A percentile compares a stretch with the other conserved stretches of the same genome.
phyloP scores from a whole-genome alignment of 805 yeast genomes.

The Metschnikowia noctiluminum region DNA sequence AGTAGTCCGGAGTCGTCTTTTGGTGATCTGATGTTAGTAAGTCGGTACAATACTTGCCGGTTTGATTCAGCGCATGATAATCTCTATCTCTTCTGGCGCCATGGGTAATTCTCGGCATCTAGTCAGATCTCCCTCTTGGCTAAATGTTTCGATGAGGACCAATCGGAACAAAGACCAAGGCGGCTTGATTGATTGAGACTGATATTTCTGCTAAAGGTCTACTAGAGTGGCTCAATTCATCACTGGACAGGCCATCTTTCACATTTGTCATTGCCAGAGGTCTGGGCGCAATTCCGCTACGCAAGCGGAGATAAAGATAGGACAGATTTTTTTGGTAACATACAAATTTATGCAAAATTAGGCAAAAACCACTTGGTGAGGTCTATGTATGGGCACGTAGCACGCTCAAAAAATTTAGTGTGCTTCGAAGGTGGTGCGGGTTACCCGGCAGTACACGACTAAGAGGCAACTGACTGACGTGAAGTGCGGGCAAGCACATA shows the following conservation, averaged over 20 bases:
- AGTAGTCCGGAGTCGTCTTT: slow-evolving; percentile 32
- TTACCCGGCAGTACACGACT: slow-evolving; percentile 15
- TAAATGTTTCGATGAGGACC: no score
- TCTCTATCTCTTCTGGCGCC: background rate
- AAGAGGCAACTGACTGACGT: background rate
- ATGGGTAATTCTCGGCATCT: no score
- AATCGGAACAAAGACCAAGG: no score
- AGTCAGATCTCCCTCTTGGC: no score
- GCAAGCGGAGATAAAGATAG: no score
- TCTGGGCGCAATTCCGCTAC: no score
- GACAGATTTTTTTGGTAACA: background rate
- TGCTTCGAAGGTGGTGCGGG: slow-evolving; percentile 14
- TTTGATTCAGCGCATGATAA: background rate
- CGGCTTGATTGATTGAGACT: no score
- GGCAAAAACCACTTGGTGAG: slow-evolving; percentile 8
- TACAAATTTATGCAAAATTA: slow-evolving; percentile 6
- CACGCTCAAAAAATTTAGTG: slow-evolving; percentile 10
- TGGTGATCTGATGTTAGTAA: background rate
- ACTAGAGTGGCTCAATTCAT: no score
- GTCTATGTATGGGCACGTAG: background rate
- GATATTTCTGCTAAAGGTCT: no score
- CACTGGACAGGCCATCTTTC: no score
- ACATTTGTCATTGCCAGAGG: no score
- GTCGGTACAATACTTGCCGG: background rate
- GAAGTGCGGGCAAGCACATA: background rate